Percentiles rank a stretch among this genome's conserved stretches.
These are phyloP conservation scores for Cladorrhinum sp. DNA, from an alignment of 2,329 filamentous ascomycete species.

Conservation along the genomic window DNA sequence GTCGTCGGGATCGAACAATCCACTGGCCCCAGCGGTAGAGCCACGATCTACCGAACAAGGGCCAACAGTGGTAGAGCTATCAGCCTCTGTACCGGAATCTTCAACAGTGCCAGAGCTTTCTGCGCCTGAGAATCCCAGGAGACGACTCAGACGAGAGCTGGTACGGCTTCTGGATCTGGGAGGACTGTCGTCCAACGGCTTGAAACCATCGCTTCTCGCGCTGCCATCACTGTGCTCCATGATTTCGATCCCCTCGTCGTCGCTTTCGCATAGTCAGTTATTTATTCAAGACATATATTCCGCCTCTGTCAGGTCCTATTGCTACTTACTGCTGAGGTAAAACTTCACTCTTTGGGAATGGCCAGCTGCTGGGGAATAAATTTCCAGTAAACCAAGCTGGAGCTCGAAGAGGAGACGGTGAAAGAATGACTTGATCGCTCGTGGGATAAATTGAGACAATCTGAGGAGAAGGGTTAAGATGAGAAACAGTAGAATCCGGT, in stretches of 20 bases:
- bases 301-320: background rate
- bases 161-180: background rate
- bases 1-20: too few relatives aligned
- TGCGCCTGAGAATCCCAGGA: background rate
- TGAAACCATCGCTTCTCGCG: background rate
- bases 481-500: background rate
- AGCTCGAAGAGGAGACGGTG: background rate
- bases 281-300: background rate
- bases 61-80: background rate
- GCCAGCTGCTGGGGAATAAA: background rate
- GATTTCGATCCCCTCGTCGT: background rate
- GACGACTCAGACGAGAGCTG: background rate
- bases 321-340: background rate
- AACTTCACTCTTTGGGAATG: background rate
- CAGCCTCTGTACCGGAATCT: background rate
- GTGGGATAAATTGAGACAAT: background rate
- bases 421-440: background rate
- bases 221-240: background rate
- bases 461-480: background rate
- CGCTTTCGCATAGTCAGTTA: background rate
- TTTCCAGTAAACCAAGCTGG: background rate
- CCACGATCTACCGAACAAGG: background rate
- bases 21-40: background rate
- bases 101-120: background rate
- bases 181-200: background rate